Evolutionary conservation across 192 early-diverging fungal genomes (phyloP).

Genomic region (Coemansia nantahalensis): DNA sequence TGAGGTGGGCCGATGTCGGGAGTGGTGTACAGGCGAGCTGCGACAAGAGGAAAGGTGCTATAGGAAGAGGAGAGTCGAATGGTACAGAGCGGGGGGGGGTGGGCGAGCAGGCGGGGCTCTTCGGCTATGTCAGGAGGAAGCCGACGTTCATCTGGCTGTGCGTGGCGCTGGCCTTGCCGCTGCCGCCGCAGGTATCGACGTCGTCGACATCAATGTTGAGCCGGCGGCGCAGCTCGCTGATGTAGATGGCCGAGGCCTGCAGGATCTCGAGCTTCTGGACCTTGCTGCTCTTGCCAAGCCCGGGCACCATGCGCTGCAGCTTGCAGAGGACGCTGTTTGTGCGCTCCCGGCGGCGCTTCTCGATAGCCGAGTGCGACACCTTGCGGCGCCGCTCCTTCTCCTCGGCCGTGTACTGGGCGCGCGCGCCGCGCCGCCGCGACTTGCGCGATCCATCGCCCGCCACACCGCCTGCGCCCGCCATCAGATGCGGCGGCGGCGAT

Average conservation of each 20-base stretch:
- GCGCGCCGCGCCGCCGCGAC: conserved; percentile 26
- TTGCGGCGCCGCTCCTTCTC: conserved; percentile 73
- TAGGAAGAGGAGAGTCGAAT: too few species aligned
- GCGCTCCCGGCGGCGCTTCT: conserved; percentile 81
- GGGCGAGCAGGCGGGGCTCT: too few species aligned
- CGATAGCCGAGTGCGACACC: conserved; percentile 84
- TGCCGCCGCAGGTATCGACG: neutral
- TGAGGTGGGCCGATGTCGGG: too few species aligned
- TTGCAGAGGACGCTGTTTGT: conserved; percentile 83
- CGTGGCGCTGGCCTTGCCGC: neutral
- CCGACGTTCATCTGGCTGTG: conserved; percentile 31
- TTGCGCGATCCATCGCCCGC: neutral
- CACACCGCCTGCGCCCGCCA: too few species aligned
- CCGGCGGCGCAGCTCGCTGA: conserved; percentile 27
- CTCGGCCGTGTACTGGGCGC: conserved; percentile 40
- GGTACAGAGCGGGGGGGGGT: conserved; percentile 1
- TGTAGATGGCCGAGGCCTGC: conserved; percentile 41
- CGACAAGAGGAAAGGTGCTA: too few species aligned
- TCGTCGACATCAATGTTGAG: conserved; percentile 13
- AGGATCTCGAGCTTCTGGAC: conserved; percentile 54
- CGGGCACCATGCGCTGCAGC: conserved; percentile 74
- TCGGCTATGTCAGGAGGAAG: conserved; percentile 37
- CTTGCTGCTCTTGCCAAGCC: conserved; percentile 39
- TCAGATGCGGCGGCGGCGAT: conserved; percentile 20
- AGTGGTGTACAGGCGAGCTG: too few species aligned